Evolutionary conservation across 1,284 basidiomycete genomes (phyloP), one percentile per base, ranked within the genome.

Genomic region (Tilletia setariae): DNA sequence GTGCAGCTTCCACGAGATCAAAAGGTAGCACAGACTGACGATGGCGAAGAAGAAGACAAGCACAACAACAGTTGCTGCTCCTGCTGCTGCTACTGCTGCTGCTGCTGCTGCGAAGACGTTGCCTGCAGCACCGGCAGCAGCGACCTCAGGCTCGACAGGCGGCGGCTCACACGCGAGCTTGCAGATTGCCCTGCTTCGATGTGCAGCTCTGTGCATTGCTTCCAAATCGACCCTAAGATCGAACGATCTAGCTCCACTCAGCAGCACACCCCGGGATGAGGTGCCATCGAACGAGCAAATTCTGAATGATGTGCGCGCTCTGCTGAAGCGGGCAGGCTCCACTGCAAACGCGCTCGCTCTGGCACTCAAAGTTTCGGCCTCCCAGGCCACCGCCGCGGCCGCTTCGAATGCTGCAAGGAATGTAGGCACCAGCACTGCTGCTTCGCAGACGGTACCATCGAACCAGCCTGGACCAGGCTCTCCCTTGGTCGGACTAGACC

Each of bases 261-360:
- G 56, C 56, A 40, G 35, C 30, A 61, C 56, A 16, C 56, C 56
- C 3, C 28, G 32, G 6, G 56, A 61, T 19, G 56, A 61, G 30
- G 25, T 61, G 28, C 56, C 56, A 4, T 32, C 56, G n/a, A 28
- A 61, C 32, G 28, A 61, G 30, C 56, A 61, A 19, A 61, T 61
- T 30, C 15, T 61, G 15, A 0, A 15, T 30, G 56, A 61, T 61
- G 30, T 35, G 30, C 56, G 56, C 28, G 25, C 32, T 7, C 56
- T 61, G 7, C 21, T 61, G 28, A 61, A 61, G n/a, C 1, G 32
- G 28, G 28, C 32, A 19, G 28, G 56, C 9, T 11, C 30, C 32
- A 61, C 56, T 8, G 56, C 56, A 25, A 61, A 40, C 28, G 56
- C 56, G 3, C 56, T 61, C 32, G 56, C 56, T 19, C 56, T 61